Evolutionary conservation across 164 flowering plant species (phyloP), one percentile per base, ranked within the genome.

Genomic region (Malania oleifera): DNA sequence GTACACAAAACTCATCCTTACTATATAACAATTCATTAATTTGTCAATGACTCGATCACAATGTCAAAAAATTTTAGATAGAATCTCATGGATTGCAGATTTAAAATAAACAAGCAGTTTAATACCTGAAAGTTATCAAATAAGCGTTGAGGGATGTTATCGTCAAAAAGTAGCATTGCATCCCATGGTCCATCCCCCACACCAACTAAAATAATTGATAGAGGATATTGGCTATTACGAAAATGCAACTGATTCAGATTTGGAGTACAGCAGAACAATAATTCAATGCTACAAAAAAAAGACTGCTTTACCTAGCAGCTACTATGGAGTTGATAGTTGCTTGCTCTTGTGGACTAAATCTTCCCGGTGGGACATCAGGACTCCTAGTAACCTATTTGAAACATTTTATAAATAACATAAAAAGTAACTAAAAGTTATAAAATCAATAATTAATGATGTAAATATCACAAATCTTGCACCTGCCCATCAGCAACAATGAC

Each of bases 121-220:
- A 46, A 41, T 70, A 85, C 96, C 95, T 90, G 97, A 67, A 90
- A 87, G 57, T 90, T 90, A 62, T 90, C 97, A 68, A 90, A 90
- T 56, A 70, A 54, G 28, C 97, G 81, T 0, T 79, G 80, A 54
- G 93, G 89, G 63, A 90, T 80, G 61, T 84, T 77, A 68, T 90
- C 97, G 59, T 90, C 97, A 71, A 90, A 90, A 20, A 70, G 79
- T 43, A 80, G 62, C 97, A 90, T 87, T 37, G 78, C 75, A 65
- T 90, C 89, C 97, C 97, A 87, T n/a, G 97, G 97, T 44, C 95
- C 97, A 76, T 90, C 97, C 22, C 97, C 95, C 39, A 90, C 91
- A 18, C 97, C 97, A 55, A 90, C 82, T 69, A 90, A 71, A 67
- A 90, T 72, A 49, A 90, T 87, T 35, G 95, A 85, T n/a, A 87